Evolutionary conservation across 1,139 yeast species (phyloP), one percentile per base, ranked within the genome.

Genomic region (Diutina mesorugosa): DNA sequence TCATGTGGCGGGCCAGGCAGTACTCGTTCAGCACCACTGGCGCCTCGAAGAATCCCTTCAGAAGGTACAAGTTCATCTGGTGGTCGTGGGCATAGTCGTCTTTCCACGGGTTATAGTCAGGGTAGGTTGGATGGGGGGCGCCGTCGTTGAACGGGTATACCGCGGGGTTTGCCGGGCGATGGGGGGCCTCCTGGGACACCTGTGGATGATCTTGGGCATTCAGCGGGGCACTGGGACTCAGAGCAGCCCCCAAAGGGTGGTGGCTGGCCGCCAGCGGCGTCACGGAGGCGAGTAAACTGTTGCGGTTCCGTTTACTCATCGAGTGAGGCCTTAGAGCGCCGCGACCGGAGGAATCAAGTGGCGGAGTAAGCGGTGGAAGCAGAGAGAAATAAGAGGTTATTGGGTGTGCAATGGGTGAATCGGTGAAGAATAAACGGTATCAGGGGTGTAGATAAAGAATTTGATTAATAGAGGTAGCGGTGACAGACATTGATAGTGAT

Each of bases 71-170:
- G 56, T 65, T 67, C 61, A 73, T 63, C 56, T 67, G 67, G 51
- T 62, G 67, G 41, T 64, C 64, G 47, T 70, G 74, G 28, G 60
- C 62, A 54, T 64, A 65, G 10, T 79, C 78, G 63, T 86, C 91
- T 56, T 74, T 72, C 96, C 96, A 90, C 0, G 95, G 89, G 58
- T 74, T 74, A 66, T 83, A 89, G 69, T 90, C 97, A 0, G 97
- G 97, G 64, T 79, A 86, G 2, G 78, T 70, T 7, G 52, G 45
- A 6, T 50, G 45, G 29, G 53, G 32, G 14, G 53, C 53, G 3
- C 53, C 53, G n/a, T 50, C 53, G 32, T 50, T 50, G 32, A 32
- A 50, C 10, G 53, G 53, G 16, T 32, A 50, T 4, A 50, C 32
- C 14, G 32, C 47, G 18, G 18, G 47, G 29, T 30, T 50, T 16